A percentile compares a stretch with the other conserved stretches of the same genome.
Conservation (phyloP, 2,329 filamentous ascomycete species). For the Alternaria sp. region DNA sequence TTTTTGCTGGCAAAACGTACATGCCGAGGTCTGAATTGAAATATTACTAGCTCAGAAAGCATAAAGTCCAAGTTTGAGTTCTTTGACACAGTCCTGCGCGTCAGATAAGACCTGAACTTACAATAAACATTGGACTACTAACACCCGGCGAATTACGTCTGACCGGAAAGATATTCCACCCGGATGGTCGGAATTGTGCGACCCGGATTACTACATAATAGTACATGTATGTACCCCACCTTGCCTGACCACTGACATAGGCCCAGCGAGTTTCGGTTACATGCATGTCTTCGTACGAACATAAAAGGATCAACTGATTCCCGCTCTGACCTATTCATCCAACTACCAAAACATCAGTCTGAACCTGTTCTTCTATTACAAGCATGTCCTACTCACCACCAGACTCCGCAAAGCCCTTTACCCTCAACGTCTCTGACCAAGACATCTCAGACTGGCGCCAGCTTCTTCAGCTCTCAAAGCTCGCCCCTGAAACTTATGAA, state of each 20-base stretch:
- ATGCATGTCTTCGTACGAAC: neutral
- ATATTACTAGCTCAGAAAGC: neutral
- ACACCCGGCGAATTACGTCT: neutral
- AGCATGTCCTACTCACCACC: constrained; percentile 48
- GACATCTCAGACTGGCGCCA: constrained; percentile 48
- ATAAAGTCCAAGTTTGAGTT: neutral
- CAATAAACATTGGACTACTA: neutral
- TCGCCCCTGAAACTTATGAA: constrained; percentile 45
- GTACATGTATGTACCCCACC: constrained; percentile 1
- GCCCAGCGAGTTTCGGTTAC: neutral
- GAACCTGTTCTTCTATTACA: neutral
- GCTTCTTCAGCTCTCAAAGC: constrained; percentile 47
- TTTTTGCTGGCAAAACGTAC: neutral
- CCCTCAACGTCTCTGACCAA: constrained; percentile 44
- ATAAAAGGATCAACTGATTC: neutral
- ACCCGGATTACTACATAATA: neutral
- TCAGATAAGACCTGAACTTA: neutral
- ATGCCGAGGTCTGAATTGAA: neutral
- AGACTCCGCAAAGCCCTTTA: constrained; percentile 43
- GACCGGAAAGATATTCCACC: neutral
- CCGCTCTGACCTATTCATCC: neutral
- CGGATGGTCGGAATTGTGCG: neutral
- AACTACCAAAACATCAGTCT: neutral
- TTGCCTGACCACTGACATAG: neutral
- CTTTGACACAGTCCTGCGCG: neutral